Conservation (phyloP, 352 stramenopile species). For the Phytophthora crassamura region DNA sequence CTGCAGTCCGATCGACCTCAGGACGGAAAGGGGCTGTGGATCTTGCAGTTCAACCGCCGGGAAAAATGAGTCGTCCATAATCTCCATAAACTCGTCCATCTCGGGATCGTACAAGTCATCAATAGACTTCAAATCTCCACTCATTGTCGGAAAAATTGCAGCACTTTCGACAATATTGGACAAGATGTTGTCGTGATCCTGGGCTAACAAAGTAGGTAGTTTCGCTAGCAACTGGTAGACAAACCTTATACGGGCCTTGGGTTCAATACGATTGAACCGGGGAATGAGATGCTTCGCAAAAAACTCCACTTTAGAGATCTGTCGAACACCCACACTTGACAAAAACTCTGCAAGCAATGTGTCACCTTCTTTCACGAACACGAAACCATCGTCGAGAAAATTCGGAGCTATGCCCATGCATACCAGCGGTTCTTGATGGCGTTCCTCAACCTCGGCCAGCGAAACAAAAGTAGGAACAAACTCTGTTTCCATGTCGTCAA, state of each 20-base stretch:
- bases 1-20: conserved; percentile 76
- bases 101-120: conserved; percentile 76
- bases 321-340: conserved; percentile 37
- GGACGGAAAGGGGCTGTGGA: conserved; percentile 50
- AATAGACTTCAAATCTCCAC: conserved; percentile 62
- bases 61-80: conserved; percentile 79
- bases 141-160: conserved; percentile 68
- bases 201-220: conserved; percentile 41
- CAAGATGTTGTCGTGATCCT: conserved; percentile 54
- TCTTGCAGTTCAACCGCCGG: conserved; percentile 67
- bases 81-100: conserved; percentile 68
- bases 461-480: conserved; percentile 42
- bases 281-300: conserved; percentile 60
- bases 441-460: conserved; percentile 24
- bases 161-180: conserved; percentile 49
- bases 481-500: conserved; percentile 14
- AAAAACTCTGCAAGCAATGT: conserved; percentile 37
- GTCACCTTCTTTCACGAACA: conserved; percentile 58
- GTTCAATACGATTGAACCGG: conserved; percentile 43
- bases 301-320: conserved; percentile 57
- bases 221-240: conserved; percentile 56
- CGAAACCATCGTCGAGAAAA: conserved; percentile 59
- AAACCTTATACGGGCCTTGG: conserved; percentile 45
- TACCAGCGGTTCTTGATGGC: conserved; percentile 31
- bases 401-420: conserved; percentile 51